phyloP scores from a whole-genome alignment of 1,139 yeast genomes.

The Taiozyma sp. region DNA sequence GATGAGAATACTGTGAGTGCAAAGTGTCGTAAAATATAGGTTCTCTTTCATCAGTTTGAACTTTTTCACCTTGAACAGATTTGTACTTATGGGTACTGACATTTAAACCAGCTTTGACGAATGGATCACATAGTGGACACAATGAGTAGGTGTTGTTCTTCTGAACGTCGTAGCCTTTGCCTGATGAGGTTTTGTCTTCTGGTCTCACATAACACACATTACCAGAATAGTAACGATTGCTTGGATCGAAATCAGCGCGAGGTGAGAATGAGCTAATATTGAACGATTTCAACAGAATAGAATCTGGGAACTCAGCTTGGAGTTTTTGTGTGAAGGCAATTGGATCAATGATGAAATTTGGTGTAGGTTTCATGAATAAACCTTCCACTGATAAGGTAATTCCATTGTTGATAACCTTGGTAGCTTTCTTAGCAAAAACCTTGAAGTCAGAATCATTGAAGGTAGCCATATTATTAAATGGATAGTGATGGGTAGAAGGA shows the following conservation, averaged over 20 bases:
- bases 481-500: neutral
- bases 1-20: slow-evolving; percentile 3
- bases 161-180: neutral
- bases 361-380: neutral
- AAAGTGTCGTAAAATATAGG: slow-evolving; percentile 1
- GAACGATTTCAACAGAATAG: neutral
- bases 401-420: neutral
- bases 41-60: neutral
- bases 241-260: neutral
- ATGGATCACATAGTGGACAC: slow-evolving; percentile 3
- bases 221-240: slow-evolving; percentile 1
- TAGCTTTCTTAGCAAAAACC: neutral
- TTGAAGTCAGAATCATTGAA: neutral
- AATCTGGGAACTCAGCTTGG: neutral
- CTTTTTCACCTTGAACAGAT: slow-evolving; percentile 1
- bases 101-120: neutral
- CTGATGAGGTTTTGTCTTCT: neutral
- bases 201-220: neutral
- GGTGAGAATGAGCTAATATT: neutral
- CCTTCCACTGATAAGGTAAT: neutral
- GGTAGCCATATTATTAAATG: neutral
- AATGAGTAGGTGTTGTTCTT: slow-evolving; percentile 2
- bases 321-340: neutral
- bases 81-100: neutral
- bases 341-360: neutral